These are phyloP conservation scores for Bromus sterilis DNA, from an alignment of 176 grass and related monocot genomes.

Conservation along the genomic window DNA sequence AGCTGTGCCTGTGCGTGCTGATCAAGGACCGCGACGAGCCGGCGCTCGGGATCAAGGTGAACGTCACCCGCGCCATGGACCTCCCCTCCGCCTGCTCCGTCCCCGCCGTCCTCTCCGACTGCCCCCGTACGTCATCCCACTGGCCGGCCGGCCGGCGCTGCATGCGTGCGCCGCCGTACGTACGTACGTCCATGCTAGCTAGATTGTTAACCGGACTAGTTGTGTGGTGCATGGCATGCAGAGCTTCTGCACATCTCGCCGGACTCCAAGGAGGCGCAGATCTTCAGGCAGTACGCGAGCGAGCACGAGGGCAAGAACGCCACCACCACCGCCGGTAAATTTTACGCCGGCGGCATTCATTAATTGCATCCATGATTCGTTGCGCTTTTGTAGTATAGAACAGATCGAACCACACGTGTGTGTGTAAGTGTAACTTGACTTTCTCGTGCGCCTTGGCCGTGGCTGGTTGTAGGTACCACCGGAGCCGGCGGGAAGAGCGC, in stretches of 20 bases:
- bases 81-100: slow-evolving; percentile 38
- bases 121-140: slow-evolving; percentile 35
- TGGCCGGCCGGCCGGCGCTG: no score
- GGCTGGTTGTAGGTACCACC: no score
- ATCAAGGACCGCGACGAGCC: slow-evolving; percentile 75
- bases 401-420: no score
- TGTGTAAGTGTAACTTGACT: no score
- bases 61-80: slow-evolving; percentile 59
- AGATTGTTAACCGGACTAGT: no score
- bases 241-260: slow-evolving; percentile 34
- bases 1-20: slow-evolving; percentile 72
- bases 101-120: slow-evolving; percentile 49
- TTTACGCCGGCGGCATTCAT: no score
- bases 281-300: slow-evolving; percentile 42
- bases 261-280: slow-evolving; percentile 36
- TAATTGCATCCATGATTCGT: no score
- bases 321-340: not conserved
- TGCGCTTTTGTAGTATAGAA: no score
- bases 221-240: not conserved
- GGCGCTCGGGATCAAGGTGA: slow-evolving; percentile 57
- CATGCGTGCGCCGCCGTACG: not conserved
- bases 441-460: no score
- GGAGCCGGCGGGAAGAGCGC: no score
- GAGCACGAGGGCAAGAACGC: slow-evolving; percentile 23
- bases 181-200: no score